A percentile compares a stretch with the other conserved stretches of the same genome.
phyloP scores from a whole-genome alignment of 371 early-diverging fungal genomes.

The Apophysomyces trapeziformis region DNA sequence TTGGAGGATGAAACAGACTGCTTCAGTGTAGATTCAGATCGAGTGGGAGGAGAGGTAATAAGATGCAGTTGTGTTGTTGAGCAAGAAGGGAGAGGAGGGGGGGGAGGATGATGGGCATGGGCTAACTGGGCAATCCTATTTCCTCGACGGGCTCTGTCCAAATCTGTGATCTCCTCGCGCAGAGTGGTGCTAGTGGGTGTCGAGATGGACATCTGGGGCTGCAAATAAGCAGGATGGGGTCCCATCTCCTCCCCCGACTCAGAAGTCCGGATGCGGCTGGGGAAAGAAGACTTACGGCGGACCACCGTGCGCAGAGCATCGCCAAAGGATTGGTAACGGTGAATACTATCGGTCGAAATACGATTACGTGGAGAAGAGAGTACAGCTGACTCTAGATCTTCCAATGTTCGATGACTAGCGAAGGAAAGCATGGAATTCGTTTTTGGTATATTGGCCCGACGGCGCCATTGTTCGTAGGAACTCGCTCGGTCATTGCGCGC shows the following conservation, averaged over 20 bases:
- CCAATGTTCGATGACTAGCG: constrained; percentile 7
- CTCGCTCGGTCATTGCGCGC: constrained; percentile 21
- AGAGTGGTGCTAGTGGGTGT: neutral
- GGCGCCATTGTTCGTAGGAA: constrained; percentile 22
- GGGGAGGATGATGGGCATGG: constrained; percentile 10
- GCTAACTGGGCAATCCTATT: neutral
- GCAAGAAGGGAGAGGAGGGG: constrained; percentile 1
- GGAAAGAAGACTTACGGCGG: constrained; percentile 21
- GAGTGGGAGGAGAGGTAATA: neutral
- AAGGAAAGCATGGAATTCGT: constrained; percentile 28
- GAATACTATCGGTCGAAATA: neutral
- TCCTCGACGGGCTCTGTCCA: neutral
- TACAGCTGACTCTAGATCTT: constrained; percentile 9
- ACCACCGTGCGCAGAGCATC: constrained; percentile 14
- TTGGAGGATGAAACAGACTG: constrained; percentile 12
- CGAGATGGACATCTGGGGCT: neutral
- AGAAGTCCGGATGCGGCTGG: constrained; percentile 19
- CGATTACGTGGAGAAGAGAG: constrained; percentile 1
- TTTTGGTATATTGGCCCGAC: constrained; percentile 26
- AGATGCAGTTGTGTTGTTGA: constrained; percentile 1
- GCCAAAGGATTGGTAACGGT: constrained; percentile 11
- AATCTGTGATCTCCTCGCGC: neutral
- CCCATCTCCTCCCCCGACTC: constrained; percentile 7
- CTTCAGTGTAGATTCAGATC: neutral
- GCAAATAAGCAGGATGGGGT: neutral